phyloP scores from a whole-genome alignment of 164 flowering plant species.

The Liquidambar formosana region DNA sequence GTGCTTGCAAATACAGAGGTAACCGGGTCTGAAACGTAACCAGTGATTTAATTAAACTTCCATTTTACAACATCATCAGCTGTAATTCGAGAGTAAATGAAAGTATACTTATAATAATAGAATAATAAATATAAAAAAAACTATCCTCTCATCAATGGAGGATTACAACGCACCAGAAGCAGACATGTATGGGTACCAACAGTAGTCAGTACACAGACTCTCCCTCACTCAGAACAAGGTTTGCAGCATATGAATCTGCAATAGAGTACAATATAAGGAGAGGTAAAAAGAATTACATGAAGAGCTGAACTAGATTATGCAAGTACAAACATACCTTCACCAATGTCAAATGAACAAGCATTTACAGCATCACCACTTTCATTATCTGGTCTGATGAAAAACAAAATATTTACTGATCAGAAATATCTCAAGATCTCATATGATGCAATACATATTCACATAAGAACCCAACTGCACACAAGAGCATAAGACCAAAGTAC shows the following conservation, averaged over 20 bases:
- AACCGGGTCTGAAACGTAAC: constrained; percentile 62
- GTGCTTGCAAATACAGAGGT: constrained; percentile 89
- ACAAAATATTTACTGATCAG: constrained; percentile 3
- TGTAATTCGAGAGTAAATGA: not conserved
- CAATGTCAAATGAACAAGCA: constrained; percentile 25
- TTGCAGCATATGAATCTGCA: constrained; percentile 81
- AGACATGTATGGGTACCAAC: constrained; percentile 97
- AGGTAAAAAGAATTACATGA: not conserved
- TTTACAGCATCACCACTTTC: constrained; percentile 21
- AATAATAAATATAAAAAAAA: not conserved
- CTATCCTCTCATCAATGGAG: not conserved
- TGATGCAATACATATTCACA: too few relatives aligned
- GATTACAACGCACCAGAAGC: constrained; percentile 60
- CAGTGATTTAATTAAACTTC: constrained; percentile 12
- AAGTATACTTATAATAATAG: not conserved
- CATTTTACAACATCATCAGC: not conserved
- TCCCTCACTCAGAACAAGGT: constrained; percentile 67
- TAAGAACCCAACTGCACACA: not conserved
- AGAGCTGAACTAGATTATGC: not conserved
- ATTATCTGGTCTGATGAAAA: constrained; percentile 46
- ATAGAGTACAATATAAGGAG: not conserved
- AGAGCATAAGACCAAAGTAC: not conserved
- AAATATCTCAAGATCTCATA: constrained; percentile 5
- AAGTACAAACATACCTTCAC: constrained; percentile 43
- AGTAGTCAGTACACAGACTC: constrained; percentile 92